A percentile compares a stretch with the other conserved stretches of the same genome.
Conservation (phyloP, 164 flowering plant species). For the Malania oleifera region DNA sequence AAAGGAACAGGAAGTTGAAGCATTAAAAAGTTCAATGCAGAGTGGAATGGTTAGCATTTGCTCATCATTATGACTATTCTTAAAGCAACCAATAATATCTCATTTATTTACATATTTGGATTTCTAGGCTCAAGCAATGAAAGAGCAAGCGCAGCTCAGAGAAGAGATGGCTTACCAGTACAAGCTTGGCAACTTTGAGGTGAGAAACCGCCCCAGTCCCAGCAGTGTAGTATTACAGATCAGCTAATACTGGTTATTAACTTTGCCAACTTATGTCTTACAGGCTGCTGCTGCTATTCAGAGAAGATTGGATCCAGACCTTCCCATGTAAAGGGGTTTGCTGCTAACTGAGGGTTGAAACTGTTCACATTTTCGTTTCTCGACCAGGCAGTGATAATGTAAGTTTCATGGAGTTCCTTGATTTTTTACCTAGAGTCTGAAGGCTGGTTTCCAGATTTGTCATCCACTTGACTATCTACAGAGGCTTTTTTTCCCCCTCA, state of each 20-base stretch:
- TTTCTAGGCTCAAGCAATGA: conserved; percentile 87
- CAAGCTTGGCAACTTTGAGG: conserved; percentile 93
- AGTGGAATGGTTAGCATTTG: conserved; percentile 74
- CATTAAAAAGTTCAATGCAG: conserved; percentile 73
- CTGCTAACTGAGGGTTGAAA: too few species aligned
- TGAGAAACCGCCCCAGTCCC: conserved; percentile 14
- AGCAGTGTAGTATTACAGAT: not conserved
- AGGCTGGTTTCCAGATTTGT: too few species aligned
- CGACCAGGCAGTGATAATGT: too few species aligned
- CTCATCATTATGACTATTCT: not conserved
- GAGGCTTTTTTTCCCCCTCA: too few species aligned
- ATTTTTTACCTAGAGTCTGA: too few species aligned
- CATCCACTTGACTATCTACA: too few species aligned
- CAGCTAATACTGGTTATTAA: not conserved
- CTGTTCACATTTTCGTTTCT: too few species aligned
- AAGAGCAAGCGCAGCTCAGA: conserved; percentile 82
- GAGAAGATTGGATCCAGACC: conserved; percentile 91
- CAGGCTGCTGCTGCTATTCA: conserved; percentile 98
- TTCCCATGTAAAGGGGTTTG: conserved; percentile 38
- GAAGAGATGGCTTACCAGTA: conserved; percentile 93
- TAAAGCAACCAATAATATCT: not conserved
- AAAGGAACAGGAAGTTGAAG: conserved; percentile 71
- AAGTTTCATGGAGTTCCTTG: too few species aligned
- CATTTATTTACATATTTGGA: not conserved
- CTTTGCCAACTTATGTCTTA: not conserved